Base-by-base conservation (phyloP, 2,329 filamentous ascomycete species). In the Paraphaeosphaeria minitans region DNA sequence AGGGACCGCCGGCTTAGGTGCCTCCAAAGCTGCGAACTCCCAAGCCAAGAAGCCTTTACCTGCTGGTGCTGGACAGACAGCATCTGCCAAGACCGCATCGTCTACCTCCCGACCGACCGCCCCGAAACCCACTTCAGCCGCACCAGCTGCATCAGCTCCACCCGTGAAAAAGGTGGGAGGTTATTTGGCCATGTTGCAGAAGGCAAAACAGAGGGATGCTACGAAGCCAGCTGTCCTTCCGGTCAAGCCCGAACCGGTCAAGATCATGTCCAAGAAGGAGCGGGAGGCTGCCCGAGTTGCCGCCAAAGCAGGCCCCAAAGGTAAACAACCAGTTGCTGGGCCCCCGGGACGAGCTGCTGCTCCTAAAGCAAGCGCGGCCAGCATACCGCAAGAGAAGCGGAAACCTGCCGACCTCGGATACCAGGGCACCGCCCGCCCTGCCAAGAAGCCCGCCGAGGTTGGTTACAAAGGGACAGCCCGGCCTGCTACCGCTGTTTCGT, bases 171-270 rank as follows among this genome's bases (percentile, higher is more conserved):
- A 89, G 70, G n/a, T 24, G 8, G 88, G 89, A 1, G 90, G 88
- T 0, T 93, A 87, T 73, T 85, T 87, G 39, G 89, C 92, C 68
- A 89, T 92, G 59, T 83, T 93, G 77, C 88, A 88, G 56, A 84
- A 89, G 65, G 91, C 87, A 33, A 87, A 90, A 69, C 85, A 86
- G 60, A 88, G 80, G 56, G 81, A 80, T 79, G 67, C 76, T 16
- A 68, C 70, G 4, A 76, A 76, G 56, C 68, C 71, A 41, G 58
- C 86, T 55, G 82, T 89, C 24, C 89, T 89, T 56, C 87, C 86
- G 66, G 91, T 92, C 65, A 89, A 91, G 71, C 89, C 92, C 75
- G 92, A 92, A 72, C 83, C 88, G 21, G 84, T 87, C 1, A 89
- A 90, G 66, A 89, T 87, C 68, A 76, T 83, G n/a, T 78, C 83